Evolutionary conservation across 192 early-diverging fungal genomes (phyloP), one percentile per base, ranked within the genome.

Genomic region (Pilaira anomala): DNA sequence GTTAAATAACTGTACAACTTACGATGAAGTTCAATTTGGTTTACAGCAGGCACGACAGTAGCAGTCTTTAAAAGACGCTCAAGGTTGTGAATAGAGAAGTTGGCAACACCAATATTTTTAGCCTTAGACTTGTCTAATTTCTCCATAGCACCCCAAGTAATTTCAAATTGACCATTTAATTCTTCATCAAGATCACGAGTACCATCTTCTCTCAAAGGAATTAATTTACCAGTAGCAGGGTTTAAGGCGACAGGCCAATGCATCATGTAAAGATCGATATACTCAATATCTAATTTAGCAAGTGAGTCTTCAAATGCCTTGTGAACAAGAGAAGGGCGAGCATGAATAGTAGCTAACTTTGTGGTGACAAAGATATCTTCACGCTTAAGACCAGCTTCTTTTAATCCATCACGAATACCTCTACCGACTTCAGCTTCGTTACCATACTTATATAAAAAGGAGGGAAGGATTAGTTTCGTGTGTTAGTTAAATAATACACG

Each of bases 81-180:
- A 19, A 92, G 72, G 49, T 88, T 76, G 36, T 63, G 62, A 55
- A 80, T 79, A 66, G 76, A 79, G 36, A 83, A 90, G 78, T 98
- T 98, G 48, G 87, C 89, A 30, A 96, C 91, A 68, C 95, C 95
- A 44, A 98, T 91, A 48, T 83, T 69, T 57, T 84, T 83, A 58
- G 83, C 81, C 72, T 89, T 89, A 63, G 89, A 87, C 18, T 77
- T 70, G 14, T 80, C 83, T 9, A 90, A 69, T 28, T 70, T 73
- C 79, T 96, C 95, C 89, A 98, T 88, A 3, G 82, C 91, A 36
- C 68, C 68, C 87, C 91, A 97, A 0, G 93, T 93, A 50, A 86
- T 77, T 60, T 84, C 78, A 54, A 91, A 81, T 16, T 78, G 80
- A 33, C 84, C 84, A 5, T 82, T 72, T 18, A 74, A 14, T 22